Evolutionary conservation across 2,329 filamentous ascomycete species (phyloP).

Genomic region (Samsoniella hepiali): DNA sequence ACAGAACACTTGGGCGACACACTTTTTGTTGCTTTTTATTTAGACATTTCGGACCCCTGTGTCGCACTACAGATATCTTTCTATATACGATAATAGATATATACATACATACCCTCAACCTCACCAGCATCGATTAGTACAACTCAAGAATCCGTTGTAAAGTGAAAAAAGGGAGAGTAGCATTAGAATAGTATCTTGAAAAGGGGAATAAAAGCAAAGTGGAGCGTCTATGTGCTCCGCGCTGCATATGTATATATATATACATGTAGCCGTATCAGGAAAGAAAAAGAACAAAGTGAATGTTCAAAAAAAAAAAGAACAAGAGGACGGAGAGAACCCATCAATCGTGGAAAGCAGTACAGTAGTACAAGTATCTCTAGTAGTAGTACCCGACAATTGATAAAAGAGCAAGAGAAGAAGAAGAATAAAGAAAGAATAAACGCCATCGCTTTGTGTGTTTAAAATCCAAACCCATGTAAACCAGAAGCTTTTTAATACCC

Average conservation of each 20-base stretch:
- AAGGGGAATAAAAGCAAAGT: neutral
- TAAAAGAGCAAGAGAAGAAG: neutral
- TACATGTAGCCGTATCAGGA: neutral
- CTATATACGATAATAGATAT: neutral
- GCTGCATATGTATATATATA: neutral
- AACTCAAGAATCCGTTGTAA: too few relatives aligned
- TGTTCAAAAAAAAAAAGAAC: neutral
- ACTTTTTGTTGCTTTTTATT: neutral
- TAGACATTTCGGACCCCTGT: neutral
- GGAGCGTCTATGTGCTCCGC: neutral
- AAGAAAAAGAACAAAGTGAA: neutral
- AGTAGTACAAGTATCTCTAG: too few relatives aligned
- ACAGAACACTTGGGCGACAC: conserved; percentile 9
- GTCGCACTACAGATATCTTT: neutral
- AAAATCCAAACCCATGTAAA: neutral
- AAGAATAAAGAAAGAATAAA: neutral
- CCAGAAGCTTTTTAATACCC: neutral
- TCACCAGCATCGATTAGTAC: too few relatives aligned
- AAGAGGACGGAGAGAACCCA: neutral
- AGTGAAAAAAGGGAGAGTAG: neutral
- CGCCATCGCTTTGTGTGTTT: conserved; percentile 10
- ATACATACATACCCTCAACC: neutral
- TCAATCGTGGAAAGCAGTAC: neutral
- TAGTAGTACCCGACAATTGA: too few relatives aligned
- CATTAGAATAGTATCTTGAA: neutral